Evolutionary conservation across 495 filamentous ascomycete genomes (phyloP).

Genomic region (Platismatia glauca): DNA sequence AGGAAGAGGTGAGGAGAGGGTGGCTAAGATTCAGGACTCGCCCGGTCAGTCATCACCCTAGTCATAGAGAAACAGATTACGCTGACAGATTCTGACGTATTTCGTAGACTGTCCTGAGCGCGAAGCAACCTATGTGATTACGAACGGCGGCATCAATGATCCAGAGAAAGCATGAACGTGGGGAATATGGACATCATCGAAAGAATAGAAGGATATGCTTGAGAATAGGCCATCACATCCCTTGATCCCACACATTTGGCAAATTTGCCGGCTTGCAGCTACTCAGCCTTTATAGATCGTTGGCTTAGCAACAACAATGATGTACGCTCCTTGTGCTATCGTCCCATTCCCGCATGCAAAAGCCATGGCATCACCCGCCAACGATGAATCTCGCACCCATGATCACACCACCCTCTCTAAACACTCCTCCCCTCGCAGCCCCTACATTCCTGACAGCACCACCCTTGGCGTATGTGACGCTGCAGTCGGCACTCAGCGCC

Average conservation of each 20-base stretch:
- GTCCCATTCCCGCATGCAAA: not conserved
- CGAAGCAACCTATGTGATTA: constrained; percentile 73
- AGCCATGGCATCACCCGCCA: constrained; percentile 1
- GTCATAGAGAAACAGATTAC: not conserved
- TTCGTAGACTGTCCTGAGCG: constrained; percentile 59
- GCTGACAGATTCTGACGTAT: constrained; percentile 1
- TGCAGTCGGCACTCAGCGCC: constrained; percentile 28
- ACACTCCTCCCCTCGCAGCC: constrained; percentile 29
- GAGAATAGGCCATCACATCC: constrained; percentile 4
- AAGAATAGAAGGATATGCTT: not conserved
- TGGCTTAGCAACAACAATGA: constrained; percentile 1
- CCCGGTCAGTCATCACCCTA: constrained; percentile 42
- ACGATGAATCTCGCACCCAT: constrained; percentile 37
- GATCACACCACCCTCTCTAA: constrained; percentile 31
- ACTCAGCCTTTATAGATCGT: too few species aligned
- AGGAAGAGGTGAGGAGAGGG: constrained; percentile 68
- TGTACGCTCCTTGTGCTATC: not conserved
- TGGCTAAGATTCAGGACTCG: constrained; percentile 73
- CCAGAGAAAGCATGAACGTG: constrained; percentile 45
- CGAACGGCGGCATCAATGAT: constrained; percentile 67
- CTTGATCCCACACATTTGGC: constrained; percentile 1
- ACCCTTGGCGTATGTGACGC: constrained; percentile 29
- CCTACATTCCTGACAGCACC: constrained; percentile 28
- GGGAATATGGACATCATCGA: not conserved
- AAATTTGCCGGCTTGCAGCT: not conserved